Base-by-base conservation (phyloP, 2,329 filamentous ascomycete species). In the Simplicillium sp. region DNA sequence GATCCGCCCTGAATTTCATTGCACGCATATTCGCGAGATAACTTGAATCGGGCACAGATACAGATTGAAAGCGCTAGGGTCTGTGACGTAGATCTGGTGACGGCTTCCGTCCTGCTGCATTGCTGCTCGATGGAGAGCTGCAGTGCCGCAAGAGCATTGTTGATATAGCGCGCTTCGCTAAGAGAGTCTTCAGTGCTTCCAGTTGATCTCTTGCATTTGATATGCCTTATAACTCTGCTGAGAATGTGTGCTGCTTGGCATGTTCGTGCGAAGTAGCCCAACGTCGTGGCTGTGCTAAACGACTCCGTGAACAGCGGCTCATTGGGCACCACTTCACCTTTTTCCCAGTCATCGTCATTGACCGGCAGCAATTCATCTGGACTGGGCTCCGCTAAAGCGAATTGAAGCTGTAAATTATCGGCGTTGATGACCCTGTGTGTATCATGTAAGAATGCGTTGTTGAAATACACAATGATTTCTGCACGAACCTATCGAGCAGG, bases 221-320 rank as follows among this genome's bases (percentile, higher is more conserved):
- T 25, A 9, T 25, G 20, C 20, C 20, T 17, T 18, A 49, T 41
- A 4, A 49, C 46, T 31, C 48, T 51, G 34, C 45, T 40, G 14
- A 51, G 38, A 33, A 50, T 46, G 20, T 50, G 48, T 3, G 48
- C 44, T 13, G 45, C 47, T 13, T 51, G 48, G 17, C 49, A 51
- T 7, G 41, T 43, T 36, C 41, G 28, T 1, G 49, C 49, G 33
- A 48, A 49, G 0, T 17, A 29, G 1, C 50, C 46, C 1, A 53
- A 35, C 3, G 37, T 46, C 2, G 44, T 44, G 1, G 37, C 37
- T 11, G 33, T 40, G 9, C 40, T 44, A 36, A 52, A 52, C 6
- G 43, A 42, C 4, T 28, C 33, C 1, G 46, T 46, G 37, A 46
- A 50, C 1, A 52, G 37, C 1, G 47, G 35, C 36, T 50, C 46